Evolutionary conservation across 2,329 filamentous ascomycete species (phyloP), one percentile per base, ranked within the genome.

Genomic region (Colletotrichum noveboracense): DNA sequence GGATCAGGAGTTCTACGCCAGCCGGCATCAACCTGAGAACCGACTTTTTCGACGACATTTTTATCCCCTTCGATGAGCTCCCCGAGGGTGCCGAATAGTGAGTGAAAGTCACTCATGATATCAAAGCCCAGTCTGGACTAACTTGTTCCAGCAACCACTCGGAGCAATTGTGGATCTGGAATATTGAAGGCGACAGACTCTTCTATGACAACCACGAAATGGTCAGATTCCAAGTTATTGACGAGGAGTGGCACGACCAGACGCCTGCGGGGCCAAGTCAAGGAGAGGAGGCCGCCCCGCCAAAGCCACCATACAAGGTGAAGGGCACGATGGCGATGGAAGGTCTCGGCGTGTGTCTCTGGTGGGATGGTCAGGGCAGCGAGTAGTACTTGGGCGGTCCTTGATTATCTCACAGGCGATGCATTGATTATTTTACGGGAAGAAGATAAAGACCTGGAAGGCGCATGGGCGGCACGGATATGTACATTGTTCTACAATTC

Each of bases 31-130:
- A 93, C 80, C 89, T 98, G 75, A 92, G 93, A 65, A 93, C 96
- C 6, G 95, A 98, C 77, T 99, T 99, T 84, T 99, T 98, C 80
- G 94, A 96, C 79, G 96, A 98, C 78, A 95, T 99, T 36, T 93
- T 95, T 75, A 92, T 98, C 77, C 95, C 91, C 1, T 92, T 91
- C 43, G 90, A 92, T 71, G 92, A 95, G 78, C 89, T 98, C 6
- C 94, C 96, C 52, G 91, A 94, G 32, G 92, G 92, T n/a, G 92
- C 93, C 30, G 90, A 91, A 82, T 98, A 95, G 94, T 96, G 85
- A 86, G 93, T 86, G 30, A 26, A 36, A 24, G 6, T 79, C 21
- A 52, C 26, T 48, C 10, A 36, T 16, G 14, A 30, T 13, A 48
- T 24, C 64, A 52, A 36, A 28, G 55, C 55, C 24, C 28, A 26